These are phyloP conservation scores for Taphrina sp. DNA, from an alignment of 1,139 yeast genomes.

Conservation along the genomic window DNA sequence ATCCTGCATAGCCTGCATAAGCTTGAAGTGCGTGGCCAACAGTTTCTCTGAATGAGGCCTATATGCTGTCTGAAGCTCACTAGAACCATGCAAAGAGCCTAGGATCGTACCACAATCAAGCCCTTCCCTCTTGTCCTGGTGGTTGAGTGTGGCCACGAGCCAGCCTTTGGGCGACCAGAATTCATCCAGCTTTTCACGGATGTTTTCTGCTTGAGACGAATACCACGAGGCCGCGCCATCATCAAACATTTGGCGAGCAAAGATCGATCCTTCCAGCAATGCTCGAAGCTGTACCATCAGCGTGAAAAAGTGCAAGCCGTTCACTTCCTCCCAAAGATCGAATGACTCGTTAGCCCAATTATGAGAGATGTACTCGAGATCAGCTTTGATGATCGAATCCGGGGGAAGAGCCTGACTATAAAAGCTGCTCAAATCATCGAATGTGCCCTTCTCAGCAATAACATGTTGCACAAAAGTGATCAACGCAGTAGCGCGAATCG, in stretches of 20 bases:
- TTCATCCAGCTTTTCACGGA: constrained; percentile 47
- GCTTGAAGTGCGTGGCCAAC: constrained; percentile 43
- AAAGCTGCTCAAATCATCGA: constrained; percentile 41
- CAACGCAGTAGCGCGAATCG: constrained; percentile 67
- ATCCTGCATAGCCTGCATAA: constrained; percentile 64
- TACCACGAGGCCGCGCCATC: constrained; percentile 43
- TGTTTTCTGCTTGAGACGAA: constrained; percentile 41
- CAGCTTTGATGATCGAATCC: constrained; percentile 59
- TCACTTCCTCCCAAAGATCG: constrained; percentile 91
- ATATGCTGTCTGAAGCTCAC: constrained; percentile 39
- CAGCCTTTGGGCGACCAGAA: constrained; percentile 46
- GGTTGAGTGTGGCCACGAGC: constrained; percentile 60
- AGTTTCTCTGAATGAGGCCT: constrained; percentile 42
- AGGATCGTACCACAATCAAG: constrained; percentile 75
- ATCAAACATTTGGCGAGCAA: constrained; percentile 50
- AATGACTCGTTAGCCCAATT: constrained; percentile 70
- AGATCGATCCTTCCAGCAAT: constrained; percentile 55
- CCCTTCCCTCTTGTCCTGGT: constrained; percentile 57
- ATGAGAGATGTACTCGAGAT: constrained; percentile 59
- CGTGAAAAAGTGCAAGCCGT: constrained; percentile 75
- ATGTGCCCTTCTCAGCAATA: constrained; percentile 43
- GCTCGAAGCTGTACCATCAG: constrained; percentile 70
- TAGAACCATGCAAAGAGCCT: constrained; percentile 51
- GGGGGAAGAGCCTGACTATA: constrained; percentile 43
- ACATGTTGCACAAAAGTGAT: constrained; percentile 55